phyloP scores from a whole-genome alignment of 2,329 filamentous ascomycete species.

The Neoarthrinium moseri region DNA sequence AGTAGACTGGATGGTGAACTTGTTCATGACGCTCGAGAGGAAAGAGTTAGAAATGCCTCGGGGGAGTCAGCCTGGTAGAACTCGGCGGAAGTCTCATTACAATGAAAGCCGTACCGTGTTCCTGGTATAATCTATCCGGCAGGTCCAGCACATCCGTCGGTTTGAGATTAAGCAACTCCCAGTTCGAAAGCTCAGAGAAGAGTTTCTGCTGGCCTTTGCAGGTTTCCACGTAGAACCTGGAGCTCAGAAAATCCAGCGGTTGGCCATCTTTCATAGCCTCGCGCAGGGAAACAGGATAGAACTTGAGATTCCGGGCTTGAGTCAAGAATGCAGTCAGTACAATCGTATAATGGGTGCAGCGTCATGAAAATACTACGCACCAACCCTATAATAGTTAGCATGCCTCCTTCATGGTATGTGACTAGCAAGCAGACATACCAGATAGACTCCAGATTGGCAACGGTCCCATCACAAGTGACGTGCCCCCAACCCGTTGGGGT shows the following conservation, averaged over 20 bases:
- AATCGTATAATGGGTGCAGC: background rate
- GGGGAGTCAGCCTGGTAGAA: conserved; percentile 26
- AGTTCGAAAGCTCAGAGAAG: conserved; percentile 34
- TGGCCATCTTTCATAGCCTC: conserved; percentile 25
- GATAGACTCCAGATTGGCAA: conserved; percentile 47
- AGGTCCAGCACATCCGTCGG: conserved; percentile 37
- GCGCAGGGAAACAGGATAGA: conserved; percentile 39
- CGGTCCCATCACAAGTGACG: conserved; percentile 41
- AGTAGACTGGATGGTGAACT: conserved; percentile 37
- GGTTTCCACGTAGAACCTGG: conserved; percentile 27
- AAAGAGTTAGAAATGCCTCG: conserved; percentile 35
- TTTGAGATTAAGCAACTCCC: conserved; percentile 45
- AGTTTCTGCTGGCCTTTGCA: conserved; percentile 29
- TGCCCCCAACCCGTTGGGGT: conserved; percentile 39
- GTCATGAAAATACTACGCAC: background rate
- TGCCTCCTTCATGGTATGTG: background rate
- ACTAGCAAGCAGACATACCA: conserved; percentile 30
- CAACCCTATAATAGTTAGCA: background rate
- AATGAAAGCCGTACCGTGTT: background rate
- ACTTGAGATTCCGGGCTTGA: conserved; percentile 44
- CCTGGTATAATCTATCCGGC: conserved; percentile 20
- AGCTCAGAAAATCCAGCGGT: conserved; percentile 25
- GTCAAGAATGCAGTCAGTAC: background rate
- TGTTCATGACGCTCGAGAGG: conserved; percentile 27
- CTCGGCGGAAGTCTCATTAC: background rate